Evolutionary conservation across 2,329 filamentous ascomycete species (phyloP), one percentile per base, ranked within the genome.

Genomic region (Ophiosphaerella herpotricha): DNA sequence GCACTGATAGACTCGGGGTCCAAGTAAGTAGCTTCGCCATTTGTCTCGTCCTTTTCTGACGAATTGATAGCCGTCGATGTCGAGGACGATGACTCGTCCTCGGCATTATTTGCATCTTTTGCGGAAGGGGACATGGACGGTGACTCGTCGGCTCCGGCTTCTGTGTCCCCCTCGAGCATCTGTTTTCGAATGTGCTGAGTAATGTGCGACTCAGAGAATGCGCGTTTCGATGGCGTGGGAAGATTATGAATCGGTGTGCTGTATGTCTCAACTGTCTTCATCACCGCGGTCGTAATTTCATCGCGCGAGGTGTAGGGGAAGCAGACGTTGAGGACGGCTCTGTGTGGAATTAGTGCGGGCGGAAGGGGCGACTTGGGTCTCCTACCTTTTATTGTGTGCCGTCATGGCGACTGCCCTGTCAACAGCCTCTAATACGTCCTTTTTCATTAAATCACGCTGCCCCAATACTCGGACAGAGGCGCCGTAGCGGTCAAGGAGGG

Each of bases 231-330:
- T 14, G 77, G 68, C 5, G 83, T 81, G 12, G 81, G 80, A 14
- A 88, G 80, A 44, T 55, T 66, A 39, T 64, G 63, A 14, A 89
- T 79, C 5, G 91, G 89, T 43, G 83, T 86, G 52, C 89, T 89
- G 73, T 91, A 97, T 52, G 96, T 90, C 50, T 89, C 81, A 7
- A 99, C 92, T 0, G 93, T 97, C 36, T 87, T 85, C 56, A 90
- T 87, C 59, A 99, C 90, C 5, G 93, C 90, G 3, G 89, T 86
- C 0, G 93, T 95, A 60, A 99, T 97, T 71, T 99, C 94, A 66
- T 96, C 91, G 57, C 94, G 84, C 4, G 92, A 96, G 0, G 94
- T 97, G 69, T 99, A 99, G 0, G 94, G 94, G 67, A 97, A 97
- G 78, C 94, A 99, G 56, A 99, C 91, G 70, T 99, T 99, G 43